Evolutionary conservation across 2,329 filamentous ascomycete genomes (phyloP), one percentile per base, ranked within the genome.

Genomic region (Monosporascus cannonballus): DNA sequence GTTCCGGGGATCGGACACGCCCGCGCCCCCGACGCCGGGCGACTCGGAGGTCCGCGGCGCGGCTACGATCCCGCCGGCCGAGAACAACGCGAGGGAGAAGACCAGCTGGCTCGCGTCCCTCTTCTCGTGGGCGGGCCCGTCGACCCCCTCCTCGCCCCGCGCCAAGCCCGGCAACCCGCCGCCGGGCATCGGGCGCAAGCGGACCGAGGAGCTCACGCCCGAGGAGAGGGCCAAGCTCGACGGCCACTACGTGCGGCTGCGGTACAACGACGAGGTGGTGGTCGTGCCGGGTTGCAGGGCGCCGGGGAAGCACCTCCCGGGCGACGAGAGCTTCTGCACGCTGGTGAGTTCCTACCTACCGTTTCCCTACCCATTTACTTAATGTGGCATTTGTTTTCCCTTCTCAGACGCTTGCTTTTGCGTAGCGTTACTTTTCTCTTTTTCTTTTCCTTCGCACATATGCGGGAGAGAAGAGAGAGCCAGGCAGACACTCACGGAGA

Each of bases 301-400:
- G 9, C 71, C 77, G 0, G 90, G 90, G 6, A 95, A 92, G 55
- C 94, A 99, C 71, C 77, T 96, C 3, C 82, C 89, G 1, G 90
- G 90, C 1, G 89, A 97, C 61, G 86, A 91, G 61, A 89, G 84
- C 25, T 93, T 97, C 64, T 99, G 94, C 72, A 97, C 93, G 0
- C 71, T 99, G 63, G 85, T 89, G 75, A 70, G 82, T 71, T 47
- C 15, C 30, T 22, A 17, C 30, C 48, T 37, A 41, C 39, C 24
- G 47, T 42, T 45, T 6, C 45, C 27, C 34, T 22, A 17, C 39
- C 22, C 5, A 34, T 9, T 30, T 14, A 4, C 27, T 14, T 14
- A 34, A 34, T 5, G 30, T 5, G 30, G 30, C 9, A 34, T 34
- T 34, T 14, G 9, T 34, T 34, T 34, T 34, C 30, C 4, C 30